phyloP scores from a whole-genome alignment of 108 stramenopile species.

The Epipyxis sp. region DNA sequence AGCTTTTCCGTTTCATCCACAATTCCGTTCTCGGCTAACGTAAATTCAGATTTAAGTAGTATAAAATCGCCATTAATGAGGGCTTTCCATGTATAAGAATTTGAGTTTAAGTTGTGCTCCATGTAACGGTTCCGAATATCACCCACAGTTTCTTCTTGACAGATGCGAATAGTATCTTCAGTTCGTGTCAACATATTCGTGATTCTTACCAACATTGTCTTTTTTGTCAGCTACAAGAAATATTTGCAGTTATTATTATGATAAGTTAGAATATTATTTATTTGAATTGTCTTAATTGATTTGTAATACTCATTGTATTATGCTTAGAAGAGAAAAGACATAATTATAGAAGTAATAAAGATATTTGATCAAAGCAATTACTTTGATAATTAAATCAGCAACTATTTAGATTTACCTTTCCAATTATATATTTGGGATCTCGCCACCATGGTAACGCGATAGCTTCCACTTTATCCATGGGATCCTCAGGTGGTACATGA shows the following conservation, averaged over 20 bases:
- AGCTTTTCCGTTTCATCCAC: constrained; percentile 52
- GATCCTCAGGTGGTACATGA: constrained; percentile 58
- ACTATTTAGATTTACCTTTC: too few species aligned
- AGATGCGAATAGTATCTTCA: constrained; percentile 50
- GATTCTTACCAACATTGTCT: constrained; percentile 45
- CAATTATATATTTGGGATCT: constrained; percentile 48
- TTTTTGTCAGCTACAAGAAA: constrained; percentile 36
- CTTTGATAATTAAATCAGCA: too few species aligned
- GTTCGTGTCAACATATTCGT: constrained; percentile 58
- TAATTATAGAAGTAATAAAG: too few species aligned
- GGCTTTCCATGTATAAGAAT: constrained; percentile 64
- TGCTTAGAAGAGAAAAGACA: too few species aligned
- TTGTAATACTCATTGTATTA: too few species aligned
- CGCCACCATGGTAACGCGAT: constrained; percentile 57
- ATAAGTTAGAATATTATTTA: too few species aligned
- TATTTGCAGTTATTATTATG: background rate
- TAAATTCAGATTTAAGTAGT: constrained; percentile 51
- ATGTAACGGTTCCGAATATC: constrained; percentile 58
- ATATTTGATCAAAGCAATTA: too few species aligned
- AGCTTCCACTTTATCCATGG: constrained; percentile 12
- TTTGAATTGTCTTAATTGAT: too few species aligned
- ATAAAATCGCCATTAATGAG: constrained; percentile 48
- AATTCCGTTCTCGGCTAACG: constrained; percentile 60
- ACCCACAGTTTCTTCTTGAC: constrained; percentile 57
- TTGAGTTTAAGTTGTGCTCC: constrained; percentile 59